Conservation (phyloP, 1,139 yeast species). For the Candida anutae region DNA sequence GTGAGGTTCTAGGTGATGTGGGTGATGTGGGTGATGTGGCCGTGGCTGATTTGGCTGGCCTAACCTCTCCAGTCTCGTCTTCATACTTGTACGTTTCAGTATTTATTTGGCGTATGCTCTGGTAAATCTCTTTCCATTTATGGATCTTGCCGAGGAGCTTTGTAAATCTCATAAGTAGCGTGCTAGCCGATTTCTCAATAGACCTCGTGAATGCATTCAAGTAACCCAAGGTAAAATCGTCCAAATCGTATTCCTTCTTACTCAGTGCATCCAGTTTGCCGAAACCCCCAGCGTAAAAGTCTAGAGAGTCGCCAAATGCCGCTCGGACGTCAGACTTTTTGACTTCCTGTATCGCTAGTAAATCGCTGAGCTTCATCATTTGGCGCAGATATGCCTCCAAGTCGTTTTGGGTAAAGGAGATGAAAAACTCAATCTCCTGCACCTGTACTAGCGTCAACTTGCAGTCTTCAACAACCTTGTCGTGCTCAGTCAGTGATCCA, state of each 20-base stretch:
- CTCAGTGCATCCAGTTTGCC: not conserved
- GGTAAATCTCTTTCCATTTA: slow-evolving; percentile 46
- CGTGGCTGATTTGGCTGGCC: not conserved
- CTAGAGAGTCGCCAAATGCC: slow-evolving; percentile 11
- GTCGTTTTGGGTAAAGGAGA: slow-evolving; percentile 47
- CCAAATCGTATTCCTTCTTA: slow-evolving; percentile 2
- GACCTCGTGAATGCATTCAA: slow-evolving; percentile 17
- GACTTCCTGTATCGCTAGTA: slow-evolving; percentile 32
- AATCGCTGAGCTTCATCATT: slow-evolving; percentile 34
- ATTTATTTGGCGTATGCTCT: slow-evolving; percentile 20
- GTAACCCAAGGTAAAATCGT: slow-evolving; percentile 10
- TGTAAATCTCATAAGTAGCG: slow-evolving; percentile 33
- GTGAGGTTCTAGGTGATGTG: not conserved
- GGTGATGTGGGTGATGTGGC: not conserved
- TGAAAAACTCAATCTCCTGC: slow-evolving; percentile 48
- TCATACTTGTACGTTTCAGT: slow-evolving; percentile 24
- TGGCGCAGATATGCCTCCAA: slow-evolving; percentile 23
- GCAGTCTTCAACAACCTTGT: slow-evolving; percentile 15
- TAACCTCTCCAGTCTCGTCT: slow-evolving; percentile 3
- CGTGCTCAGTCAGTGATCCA: slow-evolving; percentile 11
- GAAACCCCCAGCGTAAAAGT: not conserved
- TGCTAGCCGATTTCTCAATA: slow-evolving; percentile 24
- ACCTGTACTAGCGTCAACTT: slow-evolving; percentile 20
- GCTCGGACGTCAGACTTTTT: slow-evolving; percentile 37
- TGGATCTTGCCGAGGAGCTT: slow-evolving; percentile 29